Percentiles rank a stretch among this genome's conserved stretches.
phyloP scores from a whole-genome alignment of 75 land plant species.

The Picea sitchensis region DNA sequence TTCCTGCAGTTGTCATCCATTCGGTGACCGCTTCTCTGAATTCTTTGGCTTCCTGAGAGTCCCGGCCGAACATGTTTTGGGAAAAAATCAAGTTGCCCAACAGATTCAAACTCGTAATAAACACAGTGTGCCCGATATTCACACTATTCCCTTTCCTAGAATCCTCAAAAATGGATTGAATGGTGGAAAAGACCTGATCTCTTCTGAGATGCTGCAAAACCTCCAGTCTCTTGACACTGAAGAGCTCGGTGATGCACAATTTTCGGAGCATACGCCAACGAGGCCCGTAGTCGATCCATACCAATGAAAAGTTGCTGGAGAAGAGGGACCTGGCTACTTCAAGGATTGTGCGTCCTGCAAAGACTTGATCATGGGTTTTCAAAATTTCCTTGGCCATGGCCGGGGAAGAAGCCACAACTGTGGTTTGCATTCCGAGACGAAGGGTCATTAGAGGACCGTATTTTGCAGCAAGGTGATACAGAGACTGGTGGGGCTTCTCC shows the following conservation, averaged over 20 bases:
- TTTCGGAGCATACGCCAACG: slow-evolving; percentile 28
- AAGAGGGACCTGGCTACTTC: slow-evolving; percentile 12
- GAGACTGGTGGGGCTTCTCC: slow-evolving; percentile 20
- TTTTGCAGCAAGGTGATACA: slow-evolving; percentile 18
- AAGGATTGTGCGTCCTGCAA: slow-evolving; percentile 18
- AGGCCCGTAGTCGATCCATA: slow-evolving; percentile 18
- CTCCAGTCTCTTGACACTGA: slow-evolving; percentile 20
- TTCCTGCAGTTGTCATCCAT: no score
- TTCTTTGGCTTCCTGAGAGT: no score
- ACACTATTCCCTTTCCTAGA: slow-evolving; percentile 6
- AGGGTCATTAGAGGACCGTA: slow-evolving; percentile 30
- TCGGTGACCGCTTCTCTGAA: no score
- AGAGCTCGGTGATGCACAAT: slow-evolving; percentile 20
- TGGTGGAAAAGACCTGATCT: slow-evolving; percentile 14
- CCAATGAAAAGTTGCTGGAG: slow-evolving; percentile 16
- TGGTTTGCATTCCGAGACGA: slow-evolving; percentile 13
- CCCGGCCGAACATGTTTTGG: slow-evolving; percentile 14
- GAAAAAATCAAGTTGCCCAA: slow-evolving; percentile 31
- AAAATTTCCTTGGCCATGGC: slow-evolving; percentile 16
- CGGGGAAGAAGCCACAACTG: slow-evolving; percentile 24
- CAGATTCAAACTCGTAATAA: slow-evolving; percentile 25
- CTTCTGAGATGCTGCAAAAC: slow-evolving; percentile 12
- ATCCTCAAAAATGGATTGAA: background rate
- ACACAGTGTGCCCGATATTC: slow-evolving; percentile 16
- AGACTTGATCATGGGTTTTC: slow-evolving; percentile 15